A percentile compares a stretch with the other conserved stretches of the same genome.
These are phyloP conservation scores for Quercus bicolor DNA, from an alignment of 306 rosid species.

Conservation along the genomic window DNA sequence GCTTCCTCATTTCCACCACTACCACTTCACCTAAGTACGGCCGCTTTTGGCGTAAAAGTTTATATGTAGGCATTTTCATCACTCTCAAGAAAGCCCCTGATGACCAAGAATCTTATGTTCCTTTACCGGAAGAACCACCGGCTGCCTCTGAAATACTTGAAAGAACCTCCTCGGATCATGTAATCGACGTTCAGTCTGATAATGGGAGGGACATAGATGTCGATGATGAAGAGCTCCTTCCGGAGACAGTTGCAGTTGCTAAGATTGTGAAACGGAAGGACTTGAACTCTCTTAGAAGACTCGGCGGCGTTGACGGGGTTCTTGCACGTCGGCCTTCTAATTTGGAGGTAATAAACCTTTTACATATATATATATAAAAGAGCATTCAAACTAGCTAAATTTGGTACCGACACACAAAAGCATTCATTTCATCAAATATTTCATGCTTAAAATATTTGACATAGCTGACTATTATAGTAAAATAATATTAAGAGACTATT, in stretches of 20 bases:
- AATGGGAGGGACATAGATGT: not conserved
- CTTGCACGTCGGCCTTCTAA: constrained; percentile 9
- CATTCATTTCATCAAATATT: too few species aligned
- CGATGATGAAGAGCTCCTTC: not conserved
- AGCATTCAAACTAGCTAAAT: too few species aligned
- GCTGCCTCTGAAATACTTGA: not conserved
- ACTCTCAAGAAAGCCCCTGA: constrained; percentile 16
- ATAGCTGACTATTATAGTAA: too few species aligned
- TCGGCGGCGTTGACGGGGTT: constrained; percentile 37
- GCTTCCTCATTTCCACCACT: constrained; percentile 10
- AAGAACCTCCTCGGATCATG: constrained; percentile 28
- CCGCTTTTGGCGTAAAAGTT: constrained; percentile 27
- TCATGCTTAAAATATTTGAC: too few species aligned
- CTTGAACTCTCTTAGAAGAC: constrained; percentile 9
- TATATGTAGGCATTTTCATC: constrained; percentile 21
- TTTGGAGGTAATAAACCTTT: constrained; percentile 29
- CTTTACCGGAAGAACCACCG: not conserved
- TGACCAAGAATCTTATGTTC: not conserved
- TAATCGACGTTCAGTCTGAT: constrained; percentile 1
- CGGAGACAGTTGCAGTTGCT: constrained; percentile 18
- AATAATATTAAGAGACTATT: too few species aligned
- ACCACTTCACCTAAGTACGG: not conserved
- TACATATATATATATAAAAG: too few species aligned
- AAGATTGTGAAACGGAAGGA: constrained; percentile 34
- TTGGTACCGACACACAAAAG: too few species aligned